Evolutionary conservation across 495 filamentous ascomycete species (phyloP), one percentile per base, ranked within the genome.

Genomic region (Amphirosellinia nigrospora): DNA sequence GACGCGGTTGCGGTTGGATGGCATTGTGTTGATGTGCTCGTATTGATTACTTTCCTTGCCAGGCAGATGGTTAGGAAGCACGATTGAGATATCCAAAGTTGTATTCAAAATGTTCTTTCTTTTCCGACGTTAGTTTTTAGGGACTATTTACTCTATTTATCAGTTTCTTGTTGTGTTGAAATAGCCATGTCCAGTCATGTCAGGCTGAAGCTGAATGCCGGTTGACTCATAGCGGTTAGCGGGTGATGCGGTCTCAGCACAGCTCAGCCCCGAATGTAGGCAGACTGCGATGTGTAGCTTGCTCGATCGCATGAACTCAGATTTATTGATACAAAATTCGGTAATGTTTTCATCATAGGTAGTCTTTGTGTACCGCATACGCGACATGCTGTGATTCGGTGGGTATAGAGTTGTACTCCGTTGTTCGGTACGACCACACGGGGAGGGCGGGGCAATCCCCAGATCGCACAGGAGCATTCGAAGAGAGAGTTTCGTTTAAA

Each of bases 1-100:
- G 46, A 21, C 9, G n/a, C 50, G 48, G 32, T 55, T 65, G 9
- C 46, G 30, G 34, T 65, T 65, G 15, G 64, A 26, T 23, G 52
- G 50, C 64, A 67, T 67, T 62, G n/a, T 30, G 39, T n/a, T n/a
- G n/a, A n/a, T n/a, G n/a, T n/a, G n/a, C n/a, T n/a, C n/a, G n/a
- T n/a, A n/a, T n/a, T n/a, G n/a, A n/a, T n/a, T n/a, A n/a, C n/a
- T n/a, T n/a, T n/a, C n/a, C n/a, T n/a, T n/a, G n/a, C n/a, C n/a
- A n/a, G n/a, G n/a, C n/a, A n/a, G n/a, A n/a, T n/a, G n/a, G n/a
- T n/a, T n/a, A n/a, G n/a, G n/a, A n/a, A n/a, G n/a, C n/a, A 26
- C n/a, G n/a, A 0, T 7, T 23, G 10, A 8, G 46, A 52, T 23
- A 9, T 10, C n/a, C 9, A n/a, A 26, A 21, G n/a, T 9, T 28